These are phyloP conservation scores for Camellia lanceoleosa DNA, from an alignment of 148 eudicot species.

Conservation along the genomic window DNA sequence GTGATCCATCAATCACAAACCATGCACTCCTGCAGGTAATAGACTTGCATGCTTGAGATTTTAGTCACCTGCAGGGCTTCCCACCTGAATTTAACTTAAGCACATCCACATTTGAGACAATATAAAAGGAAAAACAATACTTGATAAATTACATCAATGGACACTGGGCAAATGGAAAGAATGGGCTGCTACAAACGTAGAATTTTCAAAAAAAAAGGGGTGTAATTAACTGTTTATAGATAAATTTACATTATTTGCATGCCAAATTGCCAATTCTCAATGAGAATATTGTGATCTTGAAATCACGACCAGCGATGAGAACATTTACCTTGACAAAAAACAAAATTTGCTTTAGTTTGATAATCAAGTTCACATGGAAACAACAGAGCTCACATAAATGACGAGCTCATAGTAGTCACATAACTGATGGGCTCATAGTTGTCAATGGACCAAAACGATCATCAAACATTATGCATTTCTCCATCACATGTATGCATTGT, in stretches of 20 bases:
- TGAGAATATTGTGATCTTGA: neutral
- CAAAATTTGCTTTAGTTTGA: neutral
- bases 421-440: neutral
- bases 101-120: neutral
- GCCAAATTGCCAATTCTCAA: neutral
- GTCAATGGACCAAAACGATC: neutral
- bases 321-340: neutral
- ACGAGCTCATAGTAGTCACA: neutral
- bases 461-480: neutral
- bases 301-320: neutral
- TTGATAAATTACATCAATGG: neutral
- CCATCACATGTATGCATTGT: neutral
- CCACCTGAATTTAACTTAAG: neutral
- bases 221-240: neutral
- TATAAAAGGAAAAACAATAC: neutral
- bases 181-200: neutral
- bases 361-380: neutral
- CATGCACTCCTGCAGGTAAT: neutral
- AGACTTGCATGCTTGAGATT: neutral
- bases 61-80: neutral
- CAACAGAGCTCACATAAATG: neutral
- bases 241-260: neutral
- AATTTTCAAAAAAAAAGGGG: neutral
- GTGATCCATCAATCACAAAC: neutral
- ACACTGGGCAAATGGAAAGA: too few species aligned